phyloP scores from a whole-genome alignment of 164 flowering plant genomes.

The Aristolochia californica region DNA sequence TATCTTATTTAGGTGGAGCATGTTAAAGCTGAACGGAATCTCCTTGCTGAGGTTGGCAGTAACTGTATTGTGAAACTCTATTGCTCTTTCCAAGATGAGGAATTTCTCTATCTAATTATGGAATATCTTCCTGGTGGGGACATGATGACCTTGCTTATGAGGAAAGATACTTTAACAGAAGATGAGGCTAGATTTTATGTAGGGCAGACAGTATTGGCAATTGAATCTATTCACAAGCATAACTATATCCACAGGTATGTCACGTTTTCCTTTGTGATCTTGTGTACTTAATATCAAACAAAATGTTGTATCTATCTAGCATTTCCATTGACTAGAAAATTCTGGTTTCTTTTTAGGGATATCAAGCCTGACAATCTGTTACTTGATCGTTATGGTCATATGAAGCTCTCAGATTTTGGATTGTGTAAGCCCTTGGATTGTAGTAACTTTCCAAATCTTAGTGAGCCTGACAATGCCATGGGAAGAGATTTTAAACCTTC shows the following conservation, averaged over 20 bases:
- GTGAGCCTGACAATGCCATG: slow-evolving; percentile 20
- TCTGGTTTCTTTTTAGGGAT: slow-evolving; percentile 21
- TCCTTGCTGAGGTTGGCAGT: slow-evolving; percentile 50
- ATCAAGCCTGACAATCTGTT: slow-evolving; percentile 41
- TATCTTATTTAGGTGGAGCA: slow-evolving; percentile 34
- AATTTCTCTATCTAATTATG: slow-evolving; percentile 40
- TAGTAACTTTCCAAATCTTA: slow-evolving; percentile 31
- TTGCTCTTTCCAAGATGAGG: slow-evolving; percentile 48
- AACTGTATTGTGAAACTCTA: slow-evolving; percentile 40
- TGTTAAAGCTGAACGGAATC: slow-evolving; percentile 47
- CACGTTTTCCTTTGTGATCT: background rate
- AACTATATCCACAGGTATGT: slow-evolving; percentile 45
- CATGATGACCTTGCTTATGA: slow-evolving; percentile 48
- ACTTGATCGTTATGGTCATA: slow-evolving; percentile 35
- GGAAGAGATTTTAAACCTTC: slow-evolving; percentile 17
- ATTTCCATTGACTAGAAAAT: background rate
- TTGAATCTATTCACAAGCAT: slow-evolving; percentile 47
- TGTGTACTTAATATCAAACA: background rate
- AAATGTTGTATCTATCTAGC: background rate
- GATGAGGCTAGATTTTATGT: slow-evolving; percentile 44
- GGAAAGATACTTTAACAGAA: slow-evolving; percentile 41
- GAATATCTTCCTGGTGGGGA: slow-evolving; percentile 54
- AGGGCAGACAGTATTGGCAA: slow-evolving; percentile 42
- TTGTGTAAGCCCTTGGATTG: slow-evolving; percentile 36
- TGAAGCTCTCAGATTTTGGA: slow-evolving; percentile 44